Base-by-base conservation (phyloP, 2,329 filamentous ascomycete species). In the Xylogone sp. region DNA sequence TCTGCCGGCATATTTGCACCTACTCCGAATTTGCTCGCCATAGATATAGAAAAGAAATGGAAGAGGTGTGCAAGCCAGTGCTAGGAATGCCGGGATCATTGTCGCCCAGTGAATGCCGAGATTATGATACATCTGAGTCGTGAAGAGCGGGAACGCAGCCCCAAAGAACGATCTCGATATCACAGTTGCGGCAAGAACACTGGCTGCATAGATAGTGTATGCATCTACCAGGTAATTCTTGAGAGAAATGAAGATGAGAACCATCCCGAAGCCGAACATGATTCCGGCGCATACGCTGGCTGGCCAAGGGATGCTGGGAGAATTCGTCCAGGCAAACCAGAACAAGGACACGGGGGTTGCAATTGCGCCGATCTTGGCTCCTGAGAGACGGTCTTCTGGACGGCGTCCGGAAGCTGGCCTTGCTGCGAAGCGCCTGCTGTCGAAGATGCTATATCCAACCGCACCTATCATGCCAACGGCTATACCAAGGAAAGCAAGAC, bases 1-100 rank as follows among this genome's bases (percentile, higher is more conserved):
- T 67, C 89, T 79, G 8, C 81, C 77, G 4, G 86, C 82, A 62
- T 79, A 90, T 70, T 84, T 83, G 75, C 86, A 89, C 62, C 75
- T 79, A 64, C 75, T 72, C 21, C 87, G 78, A 60, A 91, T 86
- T 22, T 56, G 21, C 2, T 67, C 71, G 44, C 87, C 88, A 65
- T 89, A 90, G 59, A 79, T 83, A 72, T 87, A 88, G 68, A 92
- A 89, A n/a, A 92, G 67, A 68, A 88, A 86, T 0, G 88, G 87
- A 61, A 87, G 84, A 0, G 88, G 86, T 21, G 89, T 72, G 67
- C 87, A 90, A 9, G 77, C 78, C 3, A 90, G 66, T 0, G 87
- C 80, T 3, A 92, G 72, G 70, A 92, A 91, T 0, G 84, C 88
- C 0, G 87, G 87, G 12, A 92, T 72, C 0, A 81, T 83, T 27